These are phyloP conservation scores for Metarhizium humberi DNA, from an alignment of 2,329 filamentous ascomycete genomes.

Conservation along the genomic window DNA sequence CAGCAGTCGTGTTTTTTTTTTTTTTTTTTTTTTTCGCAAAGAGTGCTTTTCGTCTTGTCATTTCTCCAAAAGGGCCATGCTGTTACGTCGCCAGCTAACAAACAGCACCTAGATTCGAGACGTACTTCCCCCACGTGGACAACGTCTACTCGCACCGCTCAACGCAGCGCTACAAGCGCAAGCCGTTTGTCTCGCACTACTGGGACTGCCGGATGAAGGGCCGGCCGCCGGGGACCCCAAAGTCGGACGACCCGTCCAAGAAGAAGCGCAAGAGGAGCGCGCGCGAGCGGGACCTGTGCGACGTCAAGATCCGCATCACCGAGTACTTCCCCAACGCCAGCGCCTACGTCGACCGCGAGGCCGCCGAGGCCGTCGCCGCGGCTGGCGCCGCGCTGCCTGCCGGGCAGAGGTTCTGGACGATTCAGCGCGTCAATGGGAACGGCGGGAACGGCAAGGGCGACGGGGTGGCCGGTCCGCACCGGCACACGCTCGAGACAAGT, in stretches of 20 bases:
- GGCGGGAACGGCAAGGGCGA: conserved; percentile 64
- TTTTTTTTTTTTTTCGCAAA: too few species aligned
- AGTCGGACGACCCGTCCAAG: conserved; percentile 70
- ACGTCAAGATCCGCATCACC: conserved; percentile 80
- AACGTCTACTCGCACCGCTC: conserved; percentile 80
- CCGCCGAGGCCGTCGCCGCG: conserved; percentile 10
- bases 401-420: conserved; percentile 57
- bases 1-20: too few species aligned
- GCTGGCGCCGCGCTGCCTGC: conserved; percentile 16
- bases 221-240: conserved; percentile 67
- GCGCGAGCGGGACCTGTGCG: conserved; percentile 70
- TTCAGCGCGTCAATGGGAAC: conserved; percentile 70
- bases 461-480: conserved; percentile 62
- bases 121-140: conserved; percentile 75
- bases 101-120: conserved; percentile 50
- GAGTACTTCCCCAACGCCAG: conserved; percentile 57
- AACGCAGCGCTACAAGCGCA: conserved; percentile 71
- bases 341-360: conserved; percentile 22
- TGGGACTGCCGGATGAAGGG: conserved; percentile 80
- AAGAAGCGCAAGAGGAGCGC: conserved; percentile 72
- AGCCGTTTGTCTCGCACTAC: conserved; percentile 75
- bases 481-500: conserved; percentile 62
- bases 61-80: too few species aligned
- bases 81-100: not conserved
- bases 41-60: too few species aligned